Evolutionary conservation across 2,329 filamentous ascomycete genomes (phyloP).

Genomic region (Dendryphion nanum): DNA sequence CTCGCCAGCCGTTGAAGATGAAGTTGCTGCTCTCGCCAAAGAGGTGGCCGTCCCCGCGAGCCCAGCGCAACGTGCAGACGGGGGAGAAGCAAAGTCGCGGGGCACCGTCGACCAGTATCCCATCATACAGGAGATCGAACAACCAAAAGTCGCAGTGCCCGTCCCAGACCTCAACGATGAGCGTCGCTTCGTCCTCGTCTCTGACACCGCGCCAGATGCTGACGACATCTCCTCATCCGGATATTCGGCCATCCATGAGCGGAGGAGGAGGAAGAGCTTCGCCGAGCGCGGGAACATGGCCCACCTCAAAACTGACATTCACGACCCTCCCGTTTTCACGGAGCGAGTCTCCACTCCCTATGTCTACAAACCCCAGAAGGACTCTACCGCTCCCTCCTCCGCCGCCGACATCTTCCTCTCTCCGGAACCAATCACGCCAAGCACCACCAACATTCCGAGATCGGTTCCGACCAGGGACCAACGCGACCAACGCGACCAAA

Average conservation of each 20-base stretch:
- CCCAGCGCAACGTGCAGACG: constrained; percentile 30
- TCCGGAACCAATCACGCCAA: constrained; percentile 48
- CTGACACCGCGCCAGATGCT: constrained; percentile 23
- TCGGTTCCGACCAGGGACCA: constrained; percentile 19
- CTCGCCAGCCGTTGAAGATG: constrained; percentile 68
- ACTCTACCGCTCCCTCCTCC: constrained; percentile 31
- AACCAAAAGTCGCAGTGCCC: constrained; percentile 17
- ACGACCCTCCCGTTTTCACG: constrained; percentile 40
- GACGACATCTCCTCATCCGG: constrained; percentile 8
- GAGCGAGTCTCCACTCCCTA: constrained; percentile 47
- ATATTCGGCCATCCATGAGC: constrained; percentile 5
- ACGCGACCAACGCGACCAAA: constrained; percentile 18
- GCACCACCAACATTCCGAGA: constrained; percentile 25
- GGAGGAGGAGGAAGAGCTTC: constrained; percentile 32
- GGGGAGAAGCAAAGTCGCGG: constrained; percentile 59
- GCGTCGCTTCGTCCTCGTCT: constrained; percentile 63
- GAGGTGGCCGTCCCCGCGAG: constrained; percentile 51
- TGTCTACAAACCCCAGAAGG: constrained; percentile 39
- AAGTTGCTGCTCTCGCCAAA: constrained; percentile 59
- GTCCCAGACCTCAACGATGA: constrained; percentile 56
- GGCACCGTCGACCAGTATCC: constrained; percentile 69
- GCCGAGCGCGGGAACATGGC: constrained; percentile 35
- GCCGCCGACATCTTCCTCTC: constrained; percentile 47
- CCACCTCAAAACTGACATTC: constrained; percentile 34
- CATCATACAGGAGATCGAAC: constrained; percentile 61